Base-by-base conservation (phyloP, 164 flowering plant genomes). In the Platanus orientalis region DNA sequence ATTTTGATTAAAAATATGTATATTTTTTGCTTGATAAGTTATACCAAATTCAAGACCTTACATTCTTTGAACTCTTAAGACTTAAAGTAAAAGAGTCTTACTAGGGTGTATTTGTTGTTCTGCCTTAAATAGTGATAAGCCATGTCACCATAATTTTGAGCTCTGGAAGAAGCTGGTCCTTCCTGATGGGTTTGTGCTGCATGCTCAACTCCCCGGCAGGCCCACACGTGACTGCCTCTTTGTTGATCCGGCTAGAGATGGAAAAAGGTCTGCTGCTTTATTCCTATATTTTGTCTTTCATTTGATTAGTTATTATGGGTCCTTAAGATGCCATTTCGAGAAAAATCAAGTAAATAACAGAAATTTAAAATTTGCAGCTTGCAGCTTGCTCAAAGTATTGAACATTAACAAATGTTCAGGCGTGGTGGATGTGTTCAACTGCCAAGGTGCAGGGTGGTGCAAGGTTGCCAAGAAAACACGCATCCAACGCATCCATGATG, bases 381-480 rank as follows among this genome's bases (percentile, higher is more conserved):
- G 72, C 90, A 93, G 96, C 79, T 76, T 94, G 79, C 88, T 94
- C 58, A 94, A 94, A 70, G 67, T 94, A 30, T 94, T 97, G 98
- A 94, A 91, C 60, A 30, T 80, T 76, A 94, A 93, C 78, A 86
- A 84, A 62, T 87, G 81, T 67, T 67, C 89, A 24, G 98, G 98
- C 13, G 82, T 93, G 63, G 96, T 90, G 40, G 97, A 97, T 44
- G 92, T 89, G 39, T 93, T 90, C 77, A 93, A 93, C 75, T 93
- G 98, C 81, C 98, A 93, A 76, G 98, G 98, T 65, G 98, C 98
- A 26, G 97, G 96, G 13, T 93, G 97, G 97, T 88, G 96, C 85
- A 89, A 78, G 76, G 65, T 77, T 48, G 65, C 54, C 1, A 93
- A 93, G 81, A 93, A 82, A 67, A 90, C 88, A 16, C 92, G 87